Base-by-base conservation (phyloP, 805 yeast genomes). In the Suhomyces sp. region DNA sequence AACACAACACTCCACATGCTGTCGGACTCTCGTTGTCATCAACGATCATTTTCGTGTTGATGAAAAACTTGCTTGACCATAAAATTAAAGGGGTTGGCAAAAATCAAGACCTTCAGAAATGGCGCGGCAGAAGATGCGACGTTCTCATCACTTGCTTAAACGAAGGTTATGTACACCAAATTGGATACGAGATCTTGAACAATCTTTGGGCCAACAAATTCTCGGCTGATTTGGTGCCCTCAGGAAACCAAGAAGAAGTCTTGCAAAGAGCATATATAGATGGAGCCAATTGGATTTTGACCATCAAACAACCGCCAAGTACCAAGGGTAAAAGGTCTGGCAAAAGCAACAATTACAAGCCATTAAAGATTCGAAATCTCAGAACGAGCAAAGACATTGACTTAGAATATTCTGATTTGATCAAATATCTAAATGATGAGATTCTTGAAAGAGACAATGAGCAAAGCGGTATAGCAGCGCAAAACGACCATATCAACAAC, bases 1-100 rank as follows among this genome's bases (percentile, higher is more conserved):
- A 61, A 27, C 48, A 57, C 7, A 56, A 55, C 12, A 68, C 71
- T 4, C 69, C 71, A 0, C 62, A 62, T 54, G 96, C 91, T 1
- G 97, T 92, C 43, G 98, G 99, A 0, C 86, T 94, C 62, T 86
- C 89, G 55, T 67, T 94, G 51, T 89, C 94, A 0, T 83, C 75
- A 7, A 68, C 72, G 0, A 66, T 71, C 25, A 53, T 75, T 53
- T 73, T 74, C 54, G 53, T 70, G 31, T 51, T 73, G 50, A 65
- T 73, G 66, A 73, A 71, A 56, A 68, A 65, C 40, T 43, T 68
- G 21, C 48, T 57, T 10, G 49, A 49, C 37, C 46, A 65, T 12
- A 57, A 55, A 51, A 53, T 53, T 25, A 53, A 53, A 43, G 37
- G 46, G 10, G 9, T n/a, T 17, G 25, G 40, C 13, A 22, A 21